Evolutionary conservation across 140 eudicot species (phyloP).

Genomic region (Stevia rebaudiana): DNA sequence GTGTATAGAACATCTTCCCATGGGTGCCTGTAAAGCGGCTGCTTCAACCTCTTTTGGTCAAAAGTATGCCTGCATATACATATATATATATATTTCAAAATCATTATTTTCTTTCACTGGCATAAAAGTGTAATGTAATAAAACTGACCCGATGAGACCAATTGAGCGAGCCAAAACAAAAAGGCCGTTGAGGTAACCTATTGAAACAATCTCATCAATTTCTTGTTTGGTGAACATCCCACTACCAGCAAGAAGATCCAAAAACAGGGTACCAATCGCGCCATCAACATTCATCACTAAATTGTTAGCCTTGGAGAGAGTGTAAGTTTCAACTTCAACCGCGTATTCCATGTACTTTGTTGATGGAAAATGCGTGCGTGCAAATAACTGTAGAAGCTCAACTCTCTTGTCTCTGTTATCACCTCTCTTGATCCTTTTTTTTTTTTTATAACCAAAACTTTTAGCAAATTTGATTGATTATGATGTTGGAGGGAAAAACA

Average conservation of each 20-base stretch:
- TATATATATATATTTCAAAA: no score
- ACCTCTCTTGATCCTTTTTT: conserved; percentile 81
- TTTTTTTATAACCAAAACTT: conserved; percentile 34
- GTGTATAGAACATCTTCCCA: conserved; percentile 99
- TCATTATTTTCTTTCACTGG: neutral
- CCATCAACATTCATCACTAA: conserved; percentile 93
- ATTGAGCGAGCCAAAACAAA: conserved; percentile 95
- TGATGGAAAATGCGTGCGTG: conserved; percentile 85
- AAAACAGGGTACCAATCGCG: conserved; percentile 90
- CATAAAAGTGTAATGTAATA: neutral
- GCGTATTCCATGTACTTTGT: conserved; percentile 99
- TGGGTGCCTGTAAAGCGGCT: conserved; percentile 98
- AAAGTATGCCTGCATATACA: conserved; percentile 89
- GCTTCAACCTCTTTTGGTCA: conserved; percentile 98
- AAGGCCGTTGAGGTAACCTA: conserved; percentile 94
- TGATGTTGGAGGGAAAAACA: neutral
- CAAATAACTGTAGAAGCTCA: conserved; percentile 76
- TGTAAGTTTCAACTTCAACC: conserved; percentile 89
- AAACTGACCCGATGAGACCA: conserved; percentile 93
- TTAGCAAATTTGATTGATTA: neutral
- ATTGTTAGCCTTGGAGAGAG: conserved; percentile 92
- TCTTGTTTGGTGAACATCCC: conserved; percentile 97
- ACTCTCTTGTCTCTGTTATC: conserved; percentile 98
- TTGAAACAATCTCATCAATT: conserved; percentile 84
- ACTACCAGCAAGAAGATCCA: conserved; percentile 96